Evolutionary conservation across 495 filamentous ascomycete genomes (phyloP).

Genomic region (Jackrogersella minutella): DNA sequence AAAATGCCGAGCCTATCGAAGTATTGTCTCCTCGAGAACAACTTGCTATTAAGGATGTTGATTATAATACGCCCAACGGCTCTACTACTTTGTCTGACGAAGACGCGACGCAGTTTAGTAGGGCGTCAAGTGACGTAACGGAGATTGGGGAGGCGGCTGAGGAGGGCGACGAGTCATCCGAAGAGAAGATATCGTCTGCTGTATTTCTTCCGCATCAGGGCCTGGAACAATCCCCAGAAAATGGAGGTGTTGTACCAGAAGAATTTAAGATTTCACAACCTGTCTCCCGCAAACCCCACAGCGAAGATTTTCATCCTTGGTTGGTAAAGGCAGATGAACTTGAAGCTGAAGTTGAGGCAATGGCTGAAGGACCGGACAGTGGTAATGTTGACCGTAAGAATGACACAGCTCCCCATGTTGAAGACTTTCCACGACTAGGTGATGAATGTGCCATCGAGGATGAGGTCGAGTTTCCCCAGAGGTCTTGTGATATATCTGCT

Average conservation of each 20-base stretch:
- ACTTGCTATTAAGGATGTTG: not conserved
- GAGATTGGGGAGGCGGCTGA: constrained; percentile 55
- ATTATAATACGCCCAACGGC: constrained; percentile 11
- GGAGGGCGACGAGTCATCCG: constrained; percentile 84
- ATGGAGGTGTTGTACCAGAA: constrained; percentile 30
- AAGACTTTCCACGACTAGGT: constrained; percentile 43
- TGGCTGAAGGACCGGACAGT: constrained; percentile 41
- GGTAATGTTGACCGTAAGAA: constrained; percentile 44
- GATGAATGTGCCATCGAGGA: constrained; percentile 52
- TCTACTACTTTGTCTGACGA: constrained; percentile 12
- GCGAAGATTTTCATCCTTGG: constrained; percentile 56
- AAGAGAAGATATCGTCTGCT: constrained; percentile 94
- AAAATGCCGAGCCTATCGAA: constrained; percentile 11
- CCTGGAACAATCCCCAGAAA: constrained; percentile 60
- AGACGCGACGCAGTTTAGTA: constrained; percentile 19
- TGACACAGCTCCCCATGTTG: constrained; percentile 37
- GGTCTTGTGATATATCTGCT: constrained; percentile 46
- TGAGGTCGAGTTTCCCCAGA: constrained; percentile 44
- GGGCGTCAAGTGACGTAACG: constrained; percentile 44
- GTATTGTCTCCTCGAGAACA: constrained; percentile 14
- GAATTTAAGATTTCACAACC: constrained; percentile 42
- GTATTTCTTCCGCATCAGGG: constrained; percentile 90
- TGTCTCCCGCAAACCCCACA: constrained; percentile 32
- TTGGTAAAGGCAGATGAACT: constrained; percentile 60
- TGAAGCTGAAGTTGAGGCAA: constrained; percentile 49